phyloP scores from a whole-genome alignment of 2,329 filamentous ascomycete genomes.

The Fusarium sp. region DNA sequence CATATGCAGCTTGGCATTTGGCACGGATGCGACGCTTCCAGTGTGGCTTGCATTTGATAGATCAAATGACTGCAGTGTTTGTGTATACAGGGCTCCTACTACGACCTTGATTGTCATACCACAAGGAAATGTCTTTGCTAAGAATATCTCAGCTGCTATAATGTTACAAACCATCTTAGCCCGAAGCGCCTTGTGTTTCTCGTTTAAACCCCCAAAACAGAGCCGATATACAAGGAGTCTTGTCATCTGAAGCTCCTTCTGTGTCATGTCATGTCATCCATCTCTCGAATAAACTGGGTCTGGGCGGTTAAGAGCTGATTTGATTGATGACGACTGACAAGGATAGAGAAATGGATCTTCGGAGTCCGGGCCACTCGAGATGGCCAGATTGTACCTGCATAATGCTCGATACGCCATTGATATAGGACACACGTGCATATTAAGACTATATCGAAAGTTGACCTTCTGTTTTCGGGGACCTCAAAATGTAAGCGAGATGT shows the following conservation, averaged over 20 bases:
- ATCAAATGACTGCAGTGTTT: slow-evolving; percentile 33
- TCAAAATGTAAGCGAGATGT: slow-evolving; percentile 15
- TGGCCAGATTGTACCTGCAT: slow-evolving; percentile 48
- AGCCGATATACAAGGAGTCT: slow-evolving; percentile 12
- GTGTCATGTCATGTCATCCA: slow-evolving; percentile 10
- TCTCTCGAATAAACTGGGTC: slow-evolving; percentile 21
- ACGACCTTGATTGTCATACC: slow-evolving; percentile 6
- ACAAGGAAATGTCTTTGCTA: slow-evolving; percentile 15
- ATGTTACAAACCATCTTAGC: slow-evolving; percentile 8
- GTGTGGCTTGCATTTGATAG: slow-evolving; percentile 39
- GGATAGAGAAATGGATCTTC: slow-evolving; percentile 39
- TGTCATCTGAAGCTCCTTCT: slow-evolving; percentile 19
- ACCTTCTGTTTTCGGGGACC: slow-evolving; percentile 24
- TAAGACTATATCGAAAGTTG: not conserved
- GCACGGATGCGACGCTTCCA: slow-evolving; percentile 29
- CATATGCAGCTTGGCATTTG: slow-evolving; percentile 9
- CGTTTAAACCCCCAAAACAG: slow-evolving; percentile 15
- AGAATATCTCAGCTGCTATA: slow-evolving; percentile 20
- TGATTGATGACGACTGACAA: slow-evolving; percentile 19
- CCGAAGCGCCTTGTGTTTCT: slow-evolving; percentile 39
- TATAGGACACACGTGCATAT: slow-evolving; percentile 39
- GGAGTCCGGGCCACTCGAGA: slow-evolving; percentile 40
- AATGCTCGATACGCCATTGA: slow-evolving; percentile 28
- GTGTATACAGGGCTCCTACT: not conserved
- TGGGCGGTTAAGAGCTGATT: slow-evolving; percentile 31